These are phyloP conservation scores for Chamaecyparis obtusa DNA, from an alignment of 75 land plant species.

Conservation along the genomic window DNA sequence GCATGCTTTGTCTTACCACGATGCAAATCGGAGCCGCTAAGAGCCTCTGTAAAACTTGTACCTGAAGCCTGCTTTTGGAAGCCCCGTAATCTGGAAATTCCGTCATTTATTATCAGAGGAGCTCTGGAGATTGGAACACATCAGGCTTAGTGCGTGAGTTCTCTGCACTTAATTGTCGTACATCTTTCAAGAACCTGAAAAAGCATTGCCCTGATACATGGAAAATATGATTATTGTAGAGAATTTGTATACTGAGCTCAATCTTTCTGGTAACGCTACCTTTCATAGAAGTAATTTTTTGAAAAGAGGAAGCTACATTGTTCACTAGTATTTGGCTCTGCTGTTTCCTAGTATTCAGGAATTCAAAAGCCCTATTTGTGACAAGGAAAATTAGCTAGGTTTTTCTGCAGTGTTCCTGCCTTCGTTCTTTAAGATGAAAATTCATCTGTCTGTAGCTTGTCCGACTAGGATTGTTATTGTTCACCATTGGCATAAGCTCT, in stretches of 20 bases:
- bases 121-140: conserved; percentile 1
- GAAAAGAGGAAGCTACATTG: no score
- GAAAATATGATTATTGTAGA: background rate
- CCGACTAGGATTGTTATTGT: no score
- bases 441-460: no score
- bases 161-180: background rate
- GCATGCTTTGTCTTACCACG: conserved; percentile 26
- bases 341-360: no score
- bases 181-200: background rate
- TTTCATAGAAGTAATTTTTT: no score
- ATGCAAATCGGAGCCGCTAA: conserved; percentile 47
- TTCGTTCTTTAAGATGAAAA: no score
- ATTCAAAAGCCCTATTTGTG: no score
- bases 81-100: conserved; percentile 24
- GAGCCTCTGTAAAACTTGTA: conserved; percentile 34
- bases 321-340: no score
- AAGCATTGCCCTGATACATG: background rate
- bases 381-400: no score
- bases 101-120: conserved; percentile 3
- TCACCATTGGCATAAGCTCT: no score
- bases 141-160: background rate
- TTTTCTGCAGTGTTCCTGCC: no score
- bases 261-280: background rate
- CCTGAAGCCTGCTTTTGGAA: conserved; percentile 49
- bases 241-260: background rate